phyloP scores from a whole-genome alignment of 2,329 filamentous ascomycete species.

The Aureobasidium sp. region DNA sequence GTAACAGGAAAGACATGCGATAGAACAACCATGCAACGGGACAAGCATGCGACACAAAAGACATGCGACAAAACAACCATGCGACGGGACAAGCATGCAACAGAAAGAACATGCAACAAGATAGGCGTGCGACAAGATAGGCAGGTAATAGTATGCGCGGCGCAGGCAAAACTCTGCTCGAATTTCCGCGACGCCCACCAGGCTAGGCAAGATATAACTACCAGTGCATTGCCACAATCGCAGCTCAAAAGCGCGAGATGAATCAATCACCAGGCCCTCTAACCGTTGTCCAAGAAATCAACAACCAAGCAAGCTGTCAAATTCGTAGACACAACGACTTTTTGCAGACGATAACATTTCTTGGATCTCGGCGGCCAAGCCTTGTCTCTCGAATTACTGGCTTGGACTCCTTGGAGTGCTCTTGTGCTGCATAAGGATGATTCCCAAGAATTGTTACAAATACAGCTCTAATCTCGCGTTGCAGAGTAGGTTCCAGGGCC shows the following conservation, averaged over 20 bases:
- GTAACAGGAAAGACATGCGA: no score
- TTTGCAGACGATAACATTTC: background rate
- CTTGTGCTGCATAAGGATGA: background rate
- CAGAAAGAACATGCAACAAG: no score
- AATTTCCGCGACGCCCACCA: background rate
- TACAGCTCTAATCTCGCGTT: background rate
- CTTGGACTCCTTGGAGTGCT: conserved; percentile 3
- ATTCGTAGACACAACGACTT: background rate
- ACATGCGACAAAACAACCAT: no score
- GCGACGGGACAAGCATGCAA: no score
- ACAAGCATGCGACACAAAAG: no score
- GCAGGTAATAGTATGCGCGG: background rate
- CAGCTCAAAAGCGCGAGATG: background rate
- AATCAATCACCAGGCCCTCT: background rate
- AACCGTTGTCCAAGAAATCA: background rate
- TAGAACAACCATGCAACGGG: no score
- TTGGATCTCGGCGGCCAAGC: conserved; percentile 13
- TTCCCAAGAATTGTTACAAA: background rate
- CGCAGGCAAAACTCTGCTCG: background rate
- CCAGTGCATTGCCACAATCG: background rate
- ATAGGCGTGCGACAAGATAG: background rate
- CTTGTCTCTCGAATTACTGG: background rate
- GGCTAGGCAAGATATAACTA: background rate
- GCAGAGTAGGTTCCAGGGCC: background rate
- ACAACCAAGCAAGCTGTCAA: background rate